Conservation (phyloP, 2,329 filamentous ascomycete species). For the Aspergillus ochraceoroseus region DNA sequence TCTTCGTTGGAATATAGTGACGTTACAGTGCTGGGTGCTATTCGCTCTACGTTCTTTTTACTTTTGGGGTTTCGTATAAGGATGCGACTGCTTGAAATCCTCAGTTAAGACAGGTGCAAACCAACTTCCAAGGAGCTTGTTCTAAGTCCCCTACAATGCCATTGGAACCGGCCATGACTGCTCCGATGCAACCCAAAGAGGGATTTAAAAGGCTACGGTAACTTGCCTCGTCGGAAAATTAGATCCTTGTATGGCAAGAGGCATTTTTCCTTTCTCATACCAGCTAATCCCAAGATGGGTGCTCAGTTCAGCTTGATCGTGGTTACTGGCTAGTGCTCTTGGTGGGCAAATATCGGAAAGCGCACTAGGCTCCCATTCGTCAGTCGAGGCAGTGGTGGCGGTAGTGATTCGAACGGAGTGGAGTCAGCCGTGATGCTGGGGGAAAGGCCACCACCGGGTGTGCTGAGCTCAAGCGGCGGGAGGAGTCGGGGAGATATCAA, state of each 20-base stretch:
- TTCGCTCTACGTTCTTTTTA: no score
- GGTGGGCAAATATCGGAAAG: slow-evolving; percentile 6
- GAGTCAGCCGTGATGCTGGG: slow-evolving; percentile 8
- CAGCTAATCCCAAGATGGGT: slow-evolving; percentile 3
- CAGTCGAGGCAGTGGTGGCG: no score
- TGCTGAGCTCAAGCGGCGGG: slow-evolving; percentile 2
- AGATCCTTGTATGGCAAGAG: neutral
- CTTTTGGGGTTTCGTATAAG: no score
- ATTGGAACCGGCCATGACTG: slow-evolving; percentile 8
- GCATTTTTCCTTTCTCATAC: slow-evolving; percentile 1
- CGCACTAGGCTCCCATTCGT: neutral
- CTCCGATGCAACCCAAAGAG: slow-evolving; percentile 4
- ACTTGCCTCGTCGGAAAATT: neutral
- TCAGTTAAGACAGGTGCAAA: no score
- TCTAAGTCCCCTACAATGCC: no score
- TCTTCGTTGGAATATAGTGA: no score
- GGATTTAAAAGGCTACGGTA: neutral
- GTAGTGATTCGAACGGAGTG: slow-evolving; percentile 10
- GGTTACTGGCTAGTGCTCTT: slow-evolving; percentile 5
- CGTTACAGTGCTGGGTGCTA: no score
- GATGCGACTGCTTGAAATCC: no score
- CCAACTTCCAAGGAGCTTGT: no score
- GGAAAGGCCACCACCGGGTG: slow-evolving; percentile 3
- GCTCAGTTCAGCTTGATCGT: slow-evolving; percentile 1
- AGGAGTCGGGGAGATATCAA: slow-evolving; percentile 9